Percentiles rank a stretch among this genome's conserved stretches.
phyloP scores from a whole-genome alignment of 495 filamentous ascomycete species.

The Penicillium robsamsonii region DNA sequence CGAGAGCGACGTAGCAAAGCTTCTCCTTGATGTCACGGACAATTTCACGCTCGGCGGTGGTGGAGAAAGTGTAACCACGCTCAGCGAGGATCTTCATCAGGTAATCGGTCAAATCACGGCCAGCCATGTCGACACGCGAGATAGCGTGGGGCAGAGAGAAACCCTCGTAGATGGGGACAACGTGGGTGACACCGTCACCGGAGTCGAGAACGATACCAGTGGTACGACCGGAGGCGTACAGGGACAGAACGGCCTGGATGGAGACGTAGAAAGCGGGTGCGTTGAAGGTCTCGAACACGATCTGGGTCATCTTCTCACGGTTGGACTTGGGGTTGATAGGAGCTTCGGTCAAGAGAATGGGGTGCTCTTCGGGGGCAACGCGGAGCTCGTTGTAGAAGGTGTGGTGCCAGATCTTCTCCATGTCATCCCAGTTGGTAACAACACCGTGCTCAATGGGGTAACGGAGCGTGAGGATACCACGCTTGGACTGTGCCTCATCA shows the following conservation, averaged over 20 bases:
- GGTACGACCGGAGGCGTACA: slow-evolving; percentile 99
- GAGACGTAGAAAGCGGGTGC: slow-evolving; percentile 99
- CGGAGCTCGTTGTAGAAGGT: slow-evolving; percentile 99
- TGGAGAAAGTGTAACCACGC: slow-evolving; percentile 99
- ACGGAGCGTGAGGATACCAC: slow-evolving; percentile 98
- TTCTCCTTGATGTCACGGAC: slow-evolving; percentile 99
- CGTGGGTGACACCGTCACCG: slow-evolving; percentile 99
- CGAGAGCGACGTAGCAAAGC: slow-evolving; percentile 98
- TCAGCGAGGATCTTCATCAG: slow-evolving; percentile 99
- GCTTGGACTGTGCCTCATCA: slow-evolving; percentile 99
- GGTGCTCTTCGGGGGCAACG: slow-evolving; percentile 99
- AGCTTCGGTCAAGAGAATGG: slow-evolving; percentile 96
- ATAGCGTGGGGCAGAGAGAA: slow-evolving; percentile 99
- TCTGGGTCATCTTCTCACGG: slow-evolving; percentile 99
- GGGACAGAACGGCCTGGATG: slow-evolving; percentile 97
- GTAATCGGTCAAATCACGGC: slow-evolving; percentile 99
- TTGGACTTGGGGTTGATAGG: slow-evolving; percentile 99
- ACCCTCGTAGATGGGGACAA: slow-evolving; percentile 99
- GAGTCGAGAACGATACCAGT: slow-evolving; percentile 99
- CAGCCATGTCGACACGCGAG: slow-evolving; percentile 99
- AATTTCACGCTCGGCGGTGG: slow-evolving; percentile 99
- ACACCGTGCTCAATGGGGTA: slow-evolving; percentile 99
- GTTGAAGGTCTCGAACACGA: slow-evolving; percentile 99
- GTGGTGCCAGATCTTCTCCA: slow-evolving; percentile 99
- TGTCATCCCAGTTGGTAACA: slow-evolving; percentile 99